phyloP scores from a whole-genome alignment of 75 land plant species.

The Ceratopteris richardii region DNA sequence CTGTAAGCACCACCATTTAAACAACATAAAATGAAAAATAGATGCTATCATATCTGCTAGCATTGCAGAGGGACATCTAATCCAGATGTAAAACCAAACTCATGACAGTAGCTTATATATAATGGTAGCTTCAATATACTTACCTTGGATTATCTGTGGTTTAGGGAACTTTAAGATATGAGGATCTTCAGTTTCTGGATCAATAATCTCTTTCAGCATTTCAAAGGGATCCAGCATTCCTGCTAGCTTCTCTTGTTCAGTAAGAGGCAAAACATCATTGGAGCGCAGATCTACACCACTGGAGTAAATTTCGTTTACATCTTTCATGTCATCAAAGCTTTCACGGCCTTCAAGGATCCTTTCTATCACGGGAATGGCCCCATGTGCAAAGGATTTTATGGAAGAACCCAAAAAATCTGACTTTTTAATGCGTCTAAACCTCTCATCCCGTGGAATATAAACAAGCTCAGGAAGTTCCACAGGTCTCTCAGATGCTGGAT shows the following conservation, averaged over 20 bases:
- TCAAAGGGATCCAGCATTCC: background rate
- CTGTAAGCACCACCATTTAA: too few species aligned
- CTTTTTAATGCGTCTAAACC: constrained; percentile 28
- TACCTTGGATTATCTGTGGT: constrained; percentile 31
- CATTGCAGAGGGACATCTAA: too few species aligned
- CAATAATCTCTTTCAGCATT: background rate
- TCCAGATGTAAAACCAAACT: too few species aligned
- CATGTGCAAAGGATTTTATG: constrained; percentile 19
- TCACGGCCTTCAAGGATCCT: constrained; percentile 8
- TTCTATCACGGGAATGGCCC: constrained; percentile 16
- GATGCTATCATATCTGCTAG: too few species aligned
- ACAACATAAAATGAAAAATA: too few species aligned
- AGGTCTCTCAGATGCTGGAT: constrained; percentile 27
- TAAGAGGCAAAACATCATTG: background rate
- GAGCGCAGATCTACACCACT: constrained; percentile 3
- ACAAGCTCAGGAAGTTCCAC: constrained; percentile 8
- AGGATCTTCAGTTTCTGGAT: constrained; percentile 8
- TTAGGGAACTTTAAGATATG: constrained; percentile 19
- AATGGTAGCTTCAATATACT: too few species aligned
- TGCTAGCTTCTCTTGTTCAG: background rate
- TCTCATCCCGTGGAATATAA: constrained; percentile 47
- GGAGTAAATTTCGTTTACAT: constrained; percentile 18
- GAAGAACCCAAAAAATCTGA: constrained; percentile 25
- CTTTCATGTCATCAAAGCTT: constrained; percentile 13
- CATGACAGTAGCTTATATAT: too few species aligned